Evolutionary conservation across 2,329 filamentous ascomycete species (phyloP), one percentile per base, ranked within the genome.

Genomic region (Penicillium verrucosum): DNA sequence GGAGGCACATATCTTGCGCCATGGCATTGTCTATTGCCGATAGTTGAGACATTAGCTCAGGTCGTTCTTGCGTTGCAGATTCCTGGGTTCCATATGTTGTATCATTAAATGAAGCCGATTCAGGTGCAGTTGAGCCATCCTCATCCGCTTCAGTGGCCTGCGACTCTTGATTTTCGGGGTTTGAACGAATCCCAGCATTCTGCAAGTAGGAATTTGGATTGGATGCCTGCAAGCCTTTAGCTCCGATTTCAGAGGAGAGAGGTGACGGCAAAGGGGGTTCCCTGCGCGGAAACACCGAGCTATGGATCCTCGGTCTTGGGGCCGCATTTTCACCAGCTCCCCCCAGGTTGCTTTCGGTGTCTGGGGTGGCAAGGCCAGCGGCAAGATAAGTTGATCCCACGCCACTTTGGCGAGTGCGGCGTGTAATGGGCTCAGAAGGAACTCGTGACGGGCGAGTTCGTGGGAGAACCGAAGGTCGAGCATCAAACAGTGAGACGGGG

Each of bases 1-100:
- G 94, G 60, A 99, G 81, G 75, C 91, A 97, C 62, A 90, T 91
- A 78, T 97, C 93, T 71, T 94, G 89, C 38, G 88, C 86, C 55
- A 86, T 85, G 53, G 88, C 82, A 45, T 86, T 88, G 67, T 92
- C 87, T 48, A 92, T 80, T 46, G 76, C 76, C 36, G 77, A 77
- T 11, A 82, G 77, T 41, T 69, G 70, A 18, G 71, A 64, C 5
- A 60, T 43, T 3, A 63, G 56, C 21, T 69, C 69, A 5, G 61
- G 57, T 18, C 55, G 57, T 29, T 58, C 59, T 38, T 67, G 67
- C 7, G 62, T 63, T 37, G 52, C 42, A 36, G 61, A 54, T 49
- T 64, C 65, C 7, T 66, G 60, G 2, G 60, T 36, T 12, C 55
- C 61, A 43, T 68, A 69, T 8, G 62, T 67, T 6, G 60, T 64